These are phyloP conservation scores for Planoprotostelium fungivorum DNA, from an alignment of 78 protist genomes.

Conservation along the genomic window DNA sequence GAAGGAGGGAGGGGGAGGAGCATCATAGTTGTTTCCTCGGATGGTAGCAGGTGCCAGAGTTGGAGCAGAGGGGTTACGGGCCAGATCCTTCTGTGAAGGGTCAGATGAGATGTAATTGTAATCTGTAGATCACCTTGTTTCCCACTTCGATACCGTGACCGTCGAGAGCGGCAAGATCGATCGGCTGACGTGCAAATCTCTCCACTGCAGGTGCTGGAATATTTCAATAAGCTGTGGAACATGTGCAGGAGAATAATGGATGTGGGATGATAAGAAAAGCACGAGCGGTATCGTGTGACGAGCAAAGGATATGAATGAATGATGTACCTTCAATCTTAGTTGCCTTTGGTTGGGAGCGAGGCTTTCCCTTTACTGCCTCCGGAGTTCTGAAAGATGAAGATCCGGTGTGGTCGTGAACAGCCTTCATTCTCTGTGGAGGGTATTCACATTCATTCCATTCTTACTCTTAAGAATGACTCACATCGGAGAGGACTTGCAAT, in stretches of 20 bases:
- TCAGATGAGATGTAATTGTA: neutral
- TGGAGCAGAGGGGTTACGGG: neutral
- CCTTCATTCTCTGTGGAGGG: neutral
- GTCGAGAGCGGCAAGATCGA: neutral
- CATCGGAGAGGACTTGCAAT: constrained; percentile 6
- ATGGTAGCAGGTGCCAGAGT: neutral
- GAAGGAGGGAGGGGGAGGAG: neutral
- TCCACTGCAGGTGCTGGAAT: neutral
- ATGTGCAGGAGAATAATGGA: too few relatives aligned
- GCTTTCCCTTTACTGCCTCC: neutral
- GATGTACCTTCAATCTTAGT: neutral
- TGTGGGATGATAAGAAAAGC: too few relatives aligned
- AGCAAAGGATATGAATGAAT: neutral
- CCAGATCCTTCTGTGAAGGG: neutral
- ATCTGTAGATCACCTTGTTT: too few relatives aligned
- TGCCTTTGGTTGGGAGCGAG: neutral
- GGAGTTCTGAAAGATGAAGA: neutral
- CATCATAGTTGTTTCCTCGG: too few relatives aligned
- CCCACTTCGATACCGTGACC: neutral
- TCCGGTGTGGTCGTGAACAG: neutral
- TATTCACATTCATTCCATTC: too few relatives aligned
- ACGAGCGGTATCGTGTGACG: neutral
- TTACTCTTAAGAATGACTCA: neutral
- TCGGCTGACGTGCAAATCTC: neutral
- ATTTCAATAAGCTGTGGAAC: too few relatives aligned